Evolutionary conservation across 2,329 filamentous ascomycete species (phyloP).

Genomic region (Fusarium kyushuense): DNA sequence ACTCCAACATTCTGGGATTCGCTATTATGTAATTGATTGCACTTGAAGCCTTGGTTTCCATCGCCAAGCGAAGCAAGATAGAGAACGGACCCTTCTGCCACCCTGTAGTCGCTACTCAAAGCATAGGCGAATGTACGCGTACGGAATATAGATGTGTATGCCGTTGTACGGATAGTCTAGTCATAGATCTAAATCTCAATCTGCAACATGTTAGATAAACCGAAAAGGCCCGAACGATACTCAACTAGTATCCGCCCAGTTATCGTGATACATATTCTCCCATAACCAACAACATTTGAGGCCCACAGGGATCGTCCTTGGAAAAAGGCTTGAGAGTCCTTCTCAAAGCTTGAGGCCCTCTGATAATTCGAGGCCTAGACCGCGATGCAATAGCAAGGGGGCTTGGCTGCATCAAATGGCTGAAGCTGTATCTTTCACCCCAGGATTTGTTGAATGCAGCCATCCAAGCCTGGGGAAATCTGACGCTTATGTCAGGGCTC

Average conservation of each 20-base stretch:
- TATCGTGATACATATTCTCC: slow-evolving; percentile 22
- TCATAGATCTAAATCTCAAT: slow-evolving; percentile 6
- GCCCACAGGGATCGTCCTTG: slow-evolving; percentile 29
- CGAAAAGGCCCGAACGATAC: slow-evolving; percentile 39
- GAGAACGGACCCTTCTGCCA: slow-evolving; percentile 8
- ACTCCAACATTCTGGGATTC: slow-evolving; percentile 24
- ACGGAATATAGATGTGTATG: not conserved
- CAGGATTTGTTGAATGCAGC: slow-evolving; percentile 33
- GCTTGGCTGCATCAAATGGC: slow-evolving; percentile 32
- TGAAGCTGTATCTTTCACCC: slow-evolving; percentile 32
- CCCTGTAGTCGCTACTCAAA: no score
- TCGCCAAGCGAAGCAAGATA: slow-evolving; percentile 1
- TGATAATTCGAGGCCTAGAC: slow-evolving; percentile 7
- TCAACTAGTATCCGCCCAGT: slow-evolving; percentile 7
- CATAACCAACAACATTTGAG: not conserved
- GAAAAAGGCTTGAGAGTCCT: slow-evolving; percentile 7
- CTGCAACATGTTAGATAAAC: slow-evolving; percentile 23
- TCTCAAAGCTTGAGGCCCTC: slow-evolving; percentile 23
- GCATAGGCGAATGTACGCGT: slow-evolving; percentile 6
- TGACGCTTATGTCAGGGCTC: slow-evolving; percentile 26
- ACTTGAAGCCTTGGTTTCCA: slow-evolving; percentile 30
- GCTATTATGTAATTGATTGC: slow-evolving; percentile 19
- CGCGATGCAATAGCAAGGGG: slow-evolving; percentile 3
- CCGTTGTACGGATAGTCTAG: not conserved
- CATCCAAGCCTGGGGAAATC: slow-evolving; percentile 36